These are phyloP conservation scores for Hygrophoropsis aurantiaca DNA, from an alignment of 768 basidiomycete genomes.

Conservation along the genomic window DNA sequence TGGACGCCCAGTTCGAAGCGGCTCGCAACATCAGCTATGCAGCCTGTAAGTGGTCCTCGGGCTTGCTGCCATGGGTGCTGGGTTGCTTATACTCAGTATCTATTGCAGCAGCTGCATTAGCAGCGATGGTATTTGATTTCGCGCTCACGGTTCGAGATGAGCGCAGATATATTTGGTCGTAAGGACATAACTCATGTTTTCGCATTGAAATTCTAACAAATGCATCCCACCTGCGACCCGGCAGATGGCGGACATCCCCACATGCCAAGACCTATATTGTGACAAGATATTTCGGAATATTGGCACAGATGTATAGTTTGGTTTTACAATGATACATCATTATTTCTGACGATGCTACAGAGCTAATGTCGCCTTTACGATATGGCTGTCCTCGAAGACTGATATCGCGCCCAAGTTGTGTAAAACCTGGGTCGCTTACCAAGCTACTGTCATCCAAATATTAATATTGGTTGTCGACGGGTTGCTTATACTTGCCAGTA, in stretches of 20 bases:
- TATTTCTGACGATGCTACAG: conserved; percentile 4
- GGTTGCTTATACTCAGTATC: too few relatives aligned
- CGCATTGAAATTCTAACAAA: neutral
- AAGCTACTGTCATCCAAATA: conserved; percentile 12
- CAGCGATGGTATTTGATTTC: conserved; percentile 18
- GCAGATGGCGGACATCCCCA: conserved; percentile 8
- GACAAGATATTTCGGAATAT: conserved; percentile 14
- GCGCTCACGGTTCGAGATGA: conserved; percentile 13
- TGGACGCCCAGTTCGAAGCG: too few relatives aligned
- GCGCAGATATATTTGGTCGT: conserved; percentile 19
- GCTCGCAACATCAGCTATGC: neutral
- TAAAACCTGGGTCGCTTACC: conserved; percentile 15
- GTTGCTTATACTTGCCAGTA: conserved; percentile 18
- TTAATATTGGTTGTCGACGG: conserved; percentile 12
- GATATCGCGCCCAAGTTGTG: conserved; percentile 8
- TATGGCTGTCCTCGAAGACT: conserved; percentile 16
- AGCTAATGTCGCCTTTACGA: conserved; percentile 18
- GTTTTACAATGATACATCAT: neutral
- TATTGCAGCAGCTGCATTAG: conserved; percentile 6
- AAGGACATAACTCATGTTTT: conserved; percentile 1
- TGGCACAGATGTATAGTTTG: conserved; percentile 16
- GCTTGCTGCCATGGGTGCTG: neutral
- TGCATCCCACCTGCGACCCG: conserved; percentile 1
- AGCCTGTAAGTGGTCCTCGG: neutral
- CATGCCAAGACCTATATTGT: conserved; percentile 9